Percentiles rank a stretch among this genome's conserved stretches.
Conservation (phyloP, 805 yeast genomes). For the Debaryomyces hansenii region DNA sequence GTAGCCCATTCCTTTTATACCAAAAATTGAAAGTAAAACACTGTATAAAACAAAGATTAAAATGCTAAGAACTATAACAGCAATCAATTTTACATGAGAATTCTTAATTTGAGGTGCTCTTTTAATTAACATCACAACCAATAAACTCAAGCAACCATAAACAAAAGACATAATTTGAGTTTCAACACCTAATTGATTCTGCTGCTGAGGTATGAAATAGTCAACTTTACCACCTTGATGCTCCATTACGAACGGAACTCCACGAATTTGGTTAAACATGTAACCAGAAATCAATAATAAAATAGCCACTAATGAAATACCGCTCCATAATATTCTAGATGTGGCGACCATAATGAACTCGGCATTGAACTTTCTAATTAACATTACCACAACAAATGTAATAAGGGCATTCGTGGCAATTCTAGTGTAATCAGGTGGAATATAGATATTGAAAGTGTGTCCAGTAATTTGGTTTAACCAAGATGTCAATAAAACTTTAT, state of each 20-base stretch:
- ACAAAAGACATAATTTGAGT: conserved; percentile 79
- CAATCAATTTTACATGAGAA: conserved; percentile 47
- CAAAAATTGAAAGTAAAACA: conserved; percentile 63
- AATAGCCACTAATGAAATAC: conserved; percentile 57
- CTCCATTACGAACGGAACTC: conserved; percentile 60
- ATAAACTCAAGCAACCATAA: conserved; percentile 67
- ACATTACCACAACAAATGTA: conserved; percentile 27
- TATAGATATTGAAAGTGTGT: conserved; percentile 32
- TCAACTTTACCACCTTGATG: conserved; percentile 34
- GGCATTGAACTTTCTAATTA: conserved; percentile 24
- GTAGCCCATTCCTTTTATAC: conserved; percentile 69
- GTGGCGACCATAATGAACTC: conserved; percentile 41
- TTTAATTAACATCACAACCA: conserved; percentile 57
- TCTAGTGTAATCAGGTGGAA: conserved; percentile 44
- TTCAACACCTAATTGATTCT: conserved; percentile 80
- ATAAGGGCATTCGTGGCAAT: conserved; percentile 35
- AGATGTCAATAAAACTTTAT: conserved; percentile 30
- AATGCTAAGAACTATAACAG: conserved; percentile 44
- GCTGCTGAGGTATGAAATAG: conserved; percentile 59
- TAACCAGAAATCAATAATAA: conserved; percentile 82
- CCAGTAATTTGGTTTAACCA: conserved; percentile 40
- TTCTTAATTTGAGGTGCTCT: conserved; percentile 52
- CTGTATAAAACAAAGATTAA: conserved; percentile 60
- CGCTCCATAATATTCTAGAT: conserved; percentile 71
- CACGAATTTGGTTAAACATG: conserved; percentile 89